Percentiles rank a stretch among this genome's conserved stretches.
Evolutionary conservation across 352 stramenopile genomes (phyloP).

Genomic region (Globisporangium viniferum): DNA sequence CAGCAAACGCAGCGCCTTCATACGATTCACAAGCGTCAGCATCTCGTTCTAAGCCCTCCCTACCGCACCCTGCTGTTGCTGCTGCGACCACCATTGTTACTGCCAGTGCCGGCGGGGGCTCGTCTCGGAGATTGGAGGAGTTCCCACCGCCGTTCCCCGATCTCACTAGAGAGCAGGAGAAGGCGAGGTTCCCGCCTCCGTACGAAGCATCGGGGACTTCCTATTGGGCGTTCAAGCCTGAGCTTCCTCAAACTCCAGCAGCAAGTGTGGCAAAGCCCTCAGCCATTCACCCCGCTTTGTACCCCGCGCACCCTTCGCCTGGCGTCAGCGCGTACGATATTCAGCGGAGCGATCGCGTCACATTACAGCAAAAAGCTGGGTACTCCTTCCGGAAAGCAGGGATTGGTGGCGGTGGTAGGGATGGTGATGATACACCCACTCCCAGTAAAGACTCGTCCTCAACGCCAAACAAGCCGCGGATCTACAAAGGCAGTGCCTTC

Average conservation of each 20-base stretch:
- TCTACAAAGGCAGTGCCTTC: slow-evolving; percentile 28
- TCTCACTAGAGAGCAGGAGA: slow-evolving; percentile 15
- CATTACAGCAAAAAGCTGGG: slow-evolving; percentile 33
- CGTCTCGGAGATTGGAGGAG: neutral
- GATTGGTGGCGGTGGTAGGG: neutral
- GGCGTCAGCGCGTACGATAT: slow-evolving; percentile 58
- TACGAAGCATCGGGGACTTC: slow-evolving; percentile 30
- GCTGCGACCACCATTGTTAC: neutral
- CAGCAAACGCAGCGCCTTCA: neutral
- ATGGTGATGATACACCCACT: neutral
- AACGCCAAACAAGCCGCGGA: slow-evolving; percentile 12
- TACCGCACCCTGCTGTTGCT: slow-evolving; percentile 5
- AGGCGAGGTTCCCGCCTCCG: slow-evolving; percentile 27
- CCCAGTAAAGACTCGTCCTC: slow-evolving; percentile 1
- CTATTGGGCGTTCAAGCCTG: slow-evolving; percentile 20
- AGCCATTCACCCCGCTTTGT: slow-evolving; percentile 13
- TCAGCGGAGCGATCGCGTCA: slow-evolving; percentile 37
- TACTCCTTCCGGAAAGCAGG: slow-evolving; percentile 35
- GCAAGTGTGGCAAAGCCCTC: neutral
- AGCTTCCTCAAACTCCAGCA: slow-evolving; percentile 7
- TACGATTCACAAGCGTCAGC: neutral
- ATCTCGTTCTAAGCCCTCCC: no score
- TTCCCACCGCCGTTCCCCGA: slow-evolving; percentile 46
- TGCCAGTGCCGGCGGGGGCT: no score
- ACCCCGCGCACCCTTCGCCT: slow-evolving; percentile 11